Evolutionary conservation across 2,329 filamentous ascomycete genomes (phyloP), one percentile per base, ranked within the genome.

Genomic region (Colletotrichum nymphaeae): DNA sequence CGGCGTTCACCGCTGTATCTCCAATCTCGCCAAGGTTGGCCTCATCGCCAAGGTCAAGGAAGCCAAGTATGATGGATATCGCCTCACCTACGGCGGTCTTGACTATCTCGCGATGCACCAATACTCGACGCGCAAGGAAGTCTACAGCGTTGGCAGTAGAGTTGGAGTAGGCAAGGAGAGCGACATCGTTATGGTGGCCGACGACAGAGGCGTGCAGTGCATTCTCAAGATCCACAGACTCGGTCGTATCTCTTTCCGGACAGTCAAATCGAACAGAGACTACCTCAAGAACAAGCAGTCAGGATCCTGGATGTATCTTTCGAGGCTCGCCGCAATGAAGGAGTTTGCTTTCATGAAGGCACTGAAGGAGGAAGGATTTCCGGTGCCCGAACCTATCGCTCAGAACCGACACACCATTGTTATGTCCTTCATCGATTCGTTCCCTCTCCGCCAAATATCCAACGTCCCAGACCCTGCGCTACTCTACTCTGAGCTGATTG

Each of bases 261-360:
- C 95, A 52, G 96, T 99, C 80, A 98, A 98, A 84, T 92, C 94
- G 32, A 98, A 98, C 85, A 91, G 97, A 77, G 97, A 99, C 84
- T 99, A 99, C 83, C 91, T 98, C 68, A 93, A 93, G 77, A 95
- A 97, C 78, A 90, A 93, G 72, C 89, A 84, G 22, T 93, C 93
- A 19, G 95, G 92, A 5, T 97, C 94, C 55, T 99, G 97, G 97
- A 98, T 98, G 95, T 98, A 99, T 83, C 94, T 99, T 83, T 97
- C 94, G 14, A 90, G 95, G 53, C 88, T 99, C 46, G 95, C 97
- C 8, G 97, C 97, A 14, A 91, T 97, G 87, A 98, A 97, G 81
- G 97, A 99, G 82, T 97, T 90, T 82, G 93, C 95, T 4, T 98
- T 98, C 83, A 97, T 99, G 95, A 92, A 93, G 76, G 95, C 93